Percentiles rank a stretch among this genome's conserved stretches.
phyloP scores from a whole-genome alignment of 1,284 basidiomycete genomes.

The Tylopilus sp. region DNA sequence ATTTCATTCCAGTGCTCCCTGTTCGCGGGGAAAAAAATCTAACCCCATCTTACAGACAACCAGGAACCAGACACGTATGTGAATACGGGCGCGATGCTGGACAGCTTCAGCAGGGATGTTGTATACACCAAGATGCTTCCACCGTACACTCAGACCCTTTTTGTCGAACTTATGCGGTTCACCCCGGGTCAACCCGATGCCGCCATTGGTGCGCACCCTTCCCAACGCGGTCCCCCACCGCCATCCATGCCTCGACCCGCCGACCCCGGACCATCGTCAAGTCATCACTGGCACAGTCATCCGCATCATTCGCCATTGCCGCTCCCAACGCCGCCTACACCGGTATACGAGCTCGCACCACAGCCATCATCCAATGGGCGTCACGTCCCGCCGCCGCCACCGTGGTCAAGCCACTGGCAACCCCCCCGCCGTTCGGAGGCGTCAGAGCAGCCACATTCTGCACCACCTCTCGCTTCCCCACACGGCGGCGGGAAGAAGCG shows the following conservation, averaged over 20 bases:
- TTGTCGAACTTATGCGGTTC: slow-evolving; percentile 70
- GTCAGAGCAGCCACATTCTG: slow-evolving; percentile 24
- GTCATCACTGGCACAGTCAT: slow-evolving; percentile 28
- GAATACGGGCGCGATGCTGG: slow-evolving; percentile 67
- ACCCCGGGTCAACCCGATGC: slow-evolving; percentile 47
- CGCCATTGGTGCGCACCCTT: slow-evolving; percentile 26
- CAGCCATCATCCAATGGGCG: slow-evolving; percentile 31
- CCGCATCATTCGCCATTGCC: slow-evolving; percentile 33
- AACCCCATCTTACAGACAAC: slow-evolving; percentile 36
- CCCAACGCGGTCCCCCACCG: slow-evolving; percentile 24
- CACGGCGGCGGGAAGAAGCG: slow-evolving; percentile 39
- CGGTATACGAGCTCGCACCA: slow-evolving; percentile 34
- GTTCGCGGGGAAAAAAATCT: not conserved
- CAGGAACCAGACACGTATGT: slow-evolving; percentile 55
- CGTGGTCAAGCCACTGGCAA: slow-evolving; percentile 60
- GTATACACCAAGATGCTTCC: slow-evolving; percentile 61
- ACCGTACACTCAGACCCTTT: slow-evolving; percentile 63
- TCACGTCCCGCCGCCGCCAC: slow-evolving; percentile 56
- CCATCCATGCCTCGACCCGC: slow-evolving; percentile 26
- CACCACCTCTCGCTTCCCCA: slow-evolving; percentile 29
- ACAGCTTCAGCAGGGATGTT: slow-evolving; percentile 67
- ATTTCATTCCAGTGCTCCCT: not conserved
- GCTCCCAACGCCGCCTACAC: slow-evolving; percentile 34
- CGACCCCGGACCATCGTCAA: slow-evolving; percentile 31
- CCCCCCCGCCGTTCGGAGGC: slow-evolving; percentile 25